Base-by-base conservation (phyloP, 768 basidiomycete species). In the Leccinellum rugosiceps region DNA sequence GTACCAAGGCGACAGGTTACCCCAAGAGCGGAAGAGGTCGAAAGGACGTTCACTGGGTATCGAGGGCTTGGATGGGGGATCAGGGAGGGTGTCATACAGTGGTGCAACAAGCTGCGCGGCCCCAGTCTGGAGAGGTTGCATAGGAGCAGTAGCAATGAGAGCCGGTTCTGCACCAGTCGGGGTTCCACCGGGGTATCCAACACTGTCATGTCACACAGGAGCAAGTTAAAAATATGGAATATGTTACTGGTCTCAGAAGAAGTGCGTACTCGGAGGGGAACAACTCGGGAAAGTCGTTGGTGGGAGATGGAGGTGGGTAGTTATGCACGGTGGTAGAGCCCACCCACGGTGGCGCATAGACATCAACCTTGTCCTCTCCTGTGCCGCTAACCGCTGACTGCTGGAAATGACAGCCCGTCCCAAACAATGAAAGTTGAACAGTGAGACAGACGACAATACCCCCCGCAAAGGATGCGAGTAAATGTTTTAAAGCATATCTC, bases 1-100 rank as follows among this genome's bases (percentile, higher is more conserved):
- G 69, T 87, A 93, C 92, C 92, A 94, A 11, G 92, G 92, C 1
- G 87, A 87, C 43, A 92, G 70, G 65, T 92, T 93, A 1, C 92
- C 92, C 92, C 92, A 94, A 44, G 83, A 80, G 68, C 78, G 82
- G 72, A 92, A 84, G 45, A 93, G 64, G 65, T 87, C 82, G 62
- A 90, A 92, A 10, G 75, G 56, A 34, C 70, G 70, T 17, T 74
- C 70, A 4, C 11, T 19, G n/a, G 63, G 49, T 47, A 56, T 55
- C 23, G 50, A 13, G 2, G 52, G 48, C 2, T 49, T 41, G 35
- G 55, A 53, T 4, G 47, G 4, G 34, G 53, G 41, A 44, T 70
- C 65, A 19, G 63, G 63, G 59, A 80, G 55, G 1, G 59, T 32
- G 6, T 50, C 9, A 4, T 68, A 57, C 4, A 74, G 61, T 1